phyloP scores from a whole-genome alignment of 345 rosid genomes.

The Eucalyptus viminalis region DNA sequence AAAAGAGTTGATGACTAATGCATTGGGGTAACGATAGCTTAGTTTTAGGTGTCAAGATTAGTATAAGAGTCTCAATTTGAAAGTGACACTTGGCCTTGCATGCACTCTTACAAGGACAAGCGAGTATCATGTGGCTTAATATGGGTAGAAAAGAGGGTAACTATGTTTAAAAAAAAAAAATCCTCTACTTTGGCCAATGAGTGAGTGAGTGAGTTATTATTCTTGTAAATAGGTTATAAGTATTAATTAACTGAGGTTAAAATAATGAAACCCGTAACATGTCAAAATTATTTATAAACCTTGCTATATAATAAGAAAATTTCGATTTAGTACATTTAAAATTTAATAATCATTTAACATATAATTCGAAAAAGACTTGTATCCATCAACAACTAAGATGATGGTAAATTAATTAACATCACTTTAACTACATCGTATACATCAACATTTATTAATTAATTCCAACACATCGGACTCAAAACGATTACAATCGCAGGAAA shows the following conservation, averaged over 20 bases:
- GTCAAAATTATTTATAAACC: background rate
- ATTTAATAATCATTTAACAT: background rate
- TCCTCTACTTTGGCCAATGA: background rate
- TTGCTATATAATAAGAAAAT: background rate
- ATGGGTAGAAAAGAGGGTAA: background rate
- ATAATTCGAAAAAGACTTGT: background rate
- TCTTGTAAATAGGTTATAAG: background rate
- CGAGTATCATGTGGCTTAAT: background rate
- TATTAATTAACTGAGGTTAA: background rate
- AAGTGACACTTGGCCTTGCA: background rate
- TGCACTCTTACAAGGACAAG: background rate
- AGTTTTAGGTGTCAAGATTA: background rate
- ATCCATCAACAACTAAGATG: background rate
- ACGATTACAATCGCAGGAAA: background rate
- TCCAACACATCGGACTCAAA: background rate
- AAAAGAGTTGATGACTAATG: background rate
- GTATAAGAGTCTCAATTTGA: background rate
- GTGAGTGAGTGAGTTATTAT: background rate
- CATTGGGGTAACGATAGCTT: background rate
- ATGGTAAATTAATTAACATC: background rate
- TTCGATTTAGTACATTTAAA: background rate
- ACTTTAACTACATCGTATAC: background rate
- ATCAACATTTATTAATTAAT: background rate
- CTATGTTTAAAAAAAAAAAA: background rate
- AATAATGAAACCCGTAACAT: background rate